These are phyloP conservation scores for Articulospora tetracladia DNA, from an alignment of 495 filamentous ascomycete genomes.

Conservation along the genomic window DNA sequence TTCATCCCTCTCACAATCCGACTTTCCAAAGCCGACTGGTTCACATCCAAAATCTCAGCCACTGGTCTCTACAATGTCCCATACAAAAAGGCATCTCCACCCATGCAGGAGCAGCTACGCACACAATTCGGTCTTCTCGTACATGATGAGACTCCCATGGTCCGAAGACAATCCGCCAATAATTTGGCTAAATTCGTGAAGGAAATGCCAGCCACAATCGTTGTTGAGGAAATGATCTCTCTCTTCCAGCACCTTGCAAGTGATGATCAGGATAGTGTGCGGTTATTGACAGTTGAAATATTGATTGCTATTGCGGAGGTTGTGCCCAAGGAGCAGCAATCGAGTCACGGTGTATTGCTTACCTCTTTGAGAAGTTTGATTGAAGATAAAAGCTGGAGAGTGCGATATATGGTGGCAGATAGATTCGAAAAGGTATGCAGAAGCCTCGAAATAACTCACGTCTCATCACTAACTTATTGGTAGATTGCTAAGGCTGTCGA, in stretches of 20 bases:
- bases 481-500: slow-evolving; percentile 98
- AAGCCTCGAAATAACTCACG: background rate
- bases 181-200: slow-evolving; percentile 97
- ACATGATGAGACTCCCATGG: slow-evolving; percentile 98
- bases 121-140: slow-evolving; percentile 89
- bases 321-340: slow-evolving; percentile 96
- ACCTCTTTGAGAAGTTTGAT: slow-evolving; percentile 88
- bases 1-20: slow-evolving; percentile 93
- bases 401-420: slow-evolving; percentile 98
- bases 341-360: slow-evolving; percentile 88
- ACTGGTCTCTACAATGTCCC: slow-evolving; percentile 91
- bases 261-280: slow-evolving; percentile 97
- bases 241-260: slow-evolving; percentile 93
- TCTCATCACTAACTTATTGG: slow-evolving; percentile 10
- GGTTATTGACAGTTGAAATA: slow-evolving; percentile 92
- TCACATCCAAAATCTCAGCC: slow-evolving; percentile 97
- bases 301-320: slow-evolving; percentile 95
- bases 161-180: slow-evolving; percentile 91
- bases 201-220: slow-evolving; percentile 83
- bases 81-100: slow-evolving; percentile 79
- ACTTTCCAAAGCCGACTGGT: slow-evolving; percentile 99
- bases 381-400: slow-evolving; percentile 98
- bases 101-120: slow-evolving; percentile 83
- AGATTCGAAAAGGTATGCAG: slow-evolving; percentile 85
- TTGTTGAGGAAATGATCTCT: slow-evolving; percentile 98